phyloP scores from a whole-genome alignment of 371 early-diverging fungal genomes.

The Saksenaea vasiformis region DNA sequence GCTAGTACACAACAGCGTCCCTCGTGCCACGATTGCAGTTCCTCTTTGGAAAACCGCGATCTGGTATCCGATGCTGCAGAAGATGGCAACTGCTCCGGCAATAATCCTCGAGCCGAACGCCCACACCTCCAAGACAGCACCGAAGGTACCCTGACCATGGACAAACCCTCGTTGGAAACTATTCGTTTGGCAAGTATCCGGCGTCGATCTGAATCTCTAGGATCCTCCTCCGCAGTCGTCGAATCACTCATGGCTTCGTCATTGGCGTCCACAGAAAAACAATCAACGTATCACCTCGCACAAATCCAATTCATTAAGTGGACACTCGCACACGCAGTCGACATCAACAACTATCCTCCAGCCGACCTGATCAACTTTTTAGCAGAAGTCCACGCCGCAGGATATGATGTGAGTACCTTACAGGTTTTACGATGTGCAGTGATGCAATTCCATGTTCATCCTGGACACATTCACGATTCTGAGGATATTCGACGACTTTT shows the following conservation, averaged over 20 bases:
- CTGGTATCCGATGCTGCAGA: conserved; percentile 22
- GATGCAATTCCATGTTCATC: not conserved
- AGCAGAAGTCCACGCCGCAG: not conserved
- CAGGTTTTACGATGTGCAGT: conserved; percentile 2
- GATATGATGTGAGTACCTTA: not conserved
- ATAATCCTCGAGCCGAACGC: conserved; percentile 1
- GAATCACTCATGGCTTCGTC: not conserved
- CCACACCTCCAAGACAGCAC: conserved; percentile 9
- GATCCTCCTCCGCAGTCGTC: not conserved
- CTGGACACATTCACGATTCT: not conserved
- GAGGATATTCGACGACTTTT: not conserved
- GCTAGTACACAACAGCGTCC: not conserved
- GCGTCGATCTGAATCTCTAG: not conserved
- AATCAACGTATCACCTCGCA: not conserved
- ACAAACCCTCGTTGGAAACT: conserved; percentile 10
- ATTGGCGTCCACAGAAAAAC: not conserved
- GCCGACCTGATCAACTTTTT: not conserved
- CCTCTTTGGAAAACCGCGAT: conserved; percentile 11
- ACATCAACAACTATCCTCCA: not conserved
- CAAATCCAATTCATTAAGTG: not conserved
- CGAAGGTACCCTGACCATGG: conserved; percentile 4
- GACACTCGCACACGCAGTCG: not conserved
- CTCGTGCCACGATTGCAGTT: not conserved
- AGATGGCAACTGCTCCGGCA: conserved; percentile 4
- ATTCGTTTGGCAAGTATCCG: not conserved